Base-by-base conservation (phyloP, 495 filamentous ascomycete genomes). In the Tuber umbilicatum region DNA sequence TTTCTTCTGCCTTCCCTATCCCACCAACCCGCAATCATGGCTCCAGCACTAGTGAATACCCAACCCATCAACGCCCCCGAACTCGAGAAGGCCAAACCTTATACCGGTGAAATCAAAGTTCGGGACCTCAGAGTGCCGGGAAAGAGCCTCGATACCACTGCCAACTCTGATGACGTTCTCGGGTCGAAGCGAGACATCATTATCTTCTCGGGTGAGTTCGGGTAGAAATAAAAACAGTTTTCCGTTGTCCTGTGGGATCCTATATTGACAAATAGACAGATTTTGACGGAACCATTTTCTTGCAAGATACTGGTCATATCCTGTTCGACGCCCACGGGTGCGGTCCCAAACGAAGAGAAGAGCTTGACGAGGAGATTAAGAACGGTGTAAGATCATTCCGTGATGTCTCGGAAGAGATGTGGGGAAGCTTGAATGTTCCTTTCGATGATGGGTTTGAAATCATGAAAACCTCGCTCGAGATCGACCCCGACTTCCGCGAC, bases 321-420 rank as follows among this genome's bases (percentile, higher is more conserved):
- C 87, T 93, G 60, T 90, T 92, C 83, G 90, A 92, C 79, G 83
- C 84, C 78, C 86, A 89, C 75, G 91, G 91, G 74, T 92, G 90
- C 83, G 90, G 90, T 73, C 82, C 83, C 7, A 81, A 85, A 41
- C 86, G 85, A 55, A 86, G 90, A 39, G 79, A 88, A 70, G 82
- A 87, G 64, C 87, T 92, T 38, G 91, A 92, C 73, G 84, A 87
- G 69, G 88, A 92, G 76, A 91, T 93, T 81, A 88, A 90, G 73
- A 86, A 85, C 16, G 91, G 91, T 73, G 86, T 89, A 81, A 86
- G 90, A 14, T 89, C 89, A 0, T 92, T 92, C 85, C 85, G 89
- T 41, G 91, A 92, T n/a, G 89, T 89, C 40, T 91, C 90, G 5
- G 90, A 92, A 73, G 91, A 92, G 81, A 92, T 92, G 90, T 92